Evolutionary conservation across 208 protist genomes (phyloP), one percentile per base, ranked within the genome.

Genomic region (Polymyxa betae): DNA sequence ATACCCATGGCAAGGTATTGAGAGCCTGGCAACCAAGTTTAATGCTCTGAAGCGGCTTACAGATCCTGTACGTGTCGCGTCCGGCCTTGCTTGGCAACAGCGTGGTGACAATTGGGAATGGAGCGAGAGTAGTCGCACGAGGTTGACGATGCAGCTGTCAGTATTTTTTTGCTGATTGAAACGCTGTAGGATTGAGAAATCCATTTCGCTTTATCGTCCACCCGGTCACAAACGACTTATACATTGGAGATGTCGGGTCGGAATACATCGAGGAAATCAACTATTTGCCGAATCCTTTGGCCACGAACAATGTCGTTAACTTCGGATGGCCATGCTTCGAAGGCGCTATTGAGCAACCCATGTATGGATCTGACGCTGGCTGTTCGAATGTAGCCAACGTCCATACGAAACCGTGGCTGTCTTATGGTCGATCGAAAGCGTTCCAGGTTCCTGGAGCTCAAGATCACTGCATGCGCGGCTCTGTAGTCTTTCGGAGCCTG

Each of bases 281-380:
- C n/a, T 20, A 38, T 82, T 20, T 82, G 16, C 72, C 72, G n/a
- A 43, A 82, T 43, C 72, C 72, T 20, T 43, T 82, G n/a, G n/a
- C 72, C 35, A 82, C n/a, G 12, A 40, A 5, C 5, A 82, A 82
- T 12, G n/a, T 82, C 12, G 16, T 35, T 20, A 82, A 82, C 72
- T 82, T 82, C n/a, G 72, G 72, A 5, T 82, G 72, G 72, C 72
- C 72, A 43, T 82, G 72, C 72, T 82, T 82, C n/a, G 72, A 82
- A 82, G 72, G 72, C 72, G 10, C n/a, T 40, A 43, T n/a, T 20
- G 5, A 20, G 12, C 5, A 35, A 5, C 72, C 72, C 5, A 82
- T 43, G 72, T 82, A 82, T 43, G 72, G 72, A n/a, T 5, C 72
- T 20, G 72, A 82, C n/a, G 5, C n/a, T 12, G 72, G 72, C 40